Evolutionary conservation across 1,284 basidiomycete species (phyloP).

Genomic region (Exsudoporus floridanus): DNA sequence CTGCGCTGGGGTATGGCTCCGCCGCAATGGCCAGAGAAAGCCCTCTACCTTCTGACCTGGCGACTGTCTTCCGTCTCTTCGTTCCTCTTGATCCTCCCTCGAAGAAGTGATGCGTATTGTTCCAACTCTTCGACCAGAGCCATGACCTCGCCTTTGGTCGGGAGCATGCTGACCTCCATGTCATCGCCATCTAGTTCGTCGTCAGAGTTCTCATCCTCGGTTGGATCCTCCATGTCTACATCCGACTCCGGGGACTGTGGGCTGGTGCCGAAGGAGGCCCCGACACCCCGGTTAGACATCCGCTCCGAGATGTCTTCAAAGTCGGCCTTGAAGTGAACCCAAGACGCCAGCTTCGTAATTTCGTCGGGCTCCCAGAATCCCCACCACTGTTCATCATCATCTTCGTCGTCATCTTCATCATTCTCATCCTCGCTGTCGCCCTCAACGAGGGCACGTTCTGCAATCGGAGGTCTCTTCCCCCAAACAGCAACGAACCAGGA

Average conservation of each 20-base stretch:
- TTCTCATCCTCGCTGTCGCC: conserved; percentile 28
- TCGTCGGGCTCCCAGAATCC: conserved; percentile 66
- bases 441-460: conserved; percentile 23
- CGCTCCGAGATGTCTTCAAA: conserved; percentile 38
- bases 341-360: conserved; percentile 62
- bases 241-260: conserved; percentile 7
- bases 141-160: conserved; percentile 37
- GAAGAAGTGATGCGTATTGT: conserved; percentile 50
- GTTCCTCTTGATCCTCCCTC: conserved; percentile 42
- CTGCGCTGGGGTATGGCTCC: conserved; percentile 9
- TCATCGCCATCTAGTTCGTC: conserved; percentile 1
- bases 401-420: conserved; percentile 35
- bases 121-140: conserved; percentile 46
- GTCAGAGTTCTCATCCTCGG: conserved; percentile 10
- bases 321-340: conserved; percentile 55
- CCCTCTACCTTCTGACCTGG: conserved; percentile 4
- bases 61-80: conserved; percentile 17
- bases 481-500: conserved; percentile 72
- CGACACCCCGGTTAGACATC: background rate
- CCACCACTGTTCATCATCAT: conserved; percentile 60
- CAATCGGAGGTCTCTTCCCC: conserved; percentile 51
- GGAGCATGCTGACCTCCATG: conserved; percentile 5
- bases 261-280: background rate
- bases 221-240: conserved; percentile 24
- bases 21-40: background rate